These are phyloP conservation scores for Cryptococcus wingfieldii DNA, from an alignment of 1,284 basidiomycete species.

Conservation along the genomic window DNA sequence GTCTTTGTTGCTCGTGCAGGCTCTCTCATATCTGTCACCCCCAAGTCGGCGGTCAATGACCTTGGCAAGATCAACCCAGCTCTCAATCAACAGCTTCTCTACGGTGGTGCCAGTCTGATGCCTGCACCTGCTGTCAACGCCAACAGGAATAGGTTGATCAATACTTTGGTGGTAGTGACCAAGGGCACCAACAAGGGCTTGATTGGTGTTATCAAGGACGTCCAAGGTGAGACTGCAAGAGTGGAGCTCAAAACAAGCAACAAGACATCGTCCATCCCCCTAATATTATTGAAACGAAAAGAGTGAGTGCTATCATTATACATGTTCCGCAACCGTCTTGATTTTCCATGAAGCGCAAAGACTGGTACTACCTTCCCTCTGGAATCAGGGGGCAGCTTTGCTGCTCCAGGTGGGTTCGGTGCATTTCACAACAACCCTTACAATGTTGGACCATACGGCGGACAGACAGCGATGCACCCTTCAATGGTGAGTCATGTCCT, in stretches of 20 bases:
- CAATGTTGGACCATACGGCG: slow-evolving; percentile 39
- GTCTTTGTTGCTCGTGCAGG: slow-evolving; percentile 78
- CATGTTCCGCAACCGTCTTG: slow-evolving; percentile 4
- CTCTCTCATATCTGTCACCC: slow-evolving; percentile 74
- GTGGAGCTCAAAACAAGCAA: slow-evolving; percentile 90
- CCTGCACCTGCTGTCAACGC: slow-evolving; percentile 62
- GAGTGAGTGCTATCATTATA: slow-evolving; percentile 58
- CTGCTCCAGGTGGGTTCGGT: slow-evolving; percentile 30
- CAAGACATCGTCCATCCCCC: slow-evolving; percentile 81
- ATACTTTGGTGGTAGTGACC: slow-evolving; percentile 71
- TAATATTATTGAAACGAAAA: slow-evolving; percentile 71
- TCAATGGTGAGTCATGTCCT: slow-evolving; percentile 3
- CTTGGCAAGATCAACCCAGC: slow-evolving; percentile 96
- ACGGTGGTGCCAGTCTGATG: slow-evolving; percentile 52
- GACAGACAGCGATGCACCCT: slow-evolving; percentile 4
- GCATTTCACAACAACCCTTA: slow-evolving; percentile 53
- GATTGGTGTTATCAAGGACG: slow-evolving; percentile 89
- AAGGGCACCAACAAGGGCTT: slow-evolving; percentile 91
- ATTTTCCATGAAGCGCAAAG: slow-evolving; percentile 49
- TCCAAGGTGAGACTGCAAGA: slow-evolving; percentile 78
- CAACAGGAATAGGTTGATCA: slow-evolving; percentile 74
- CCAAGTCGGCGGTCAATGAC: slow-evolving; percentile 67
- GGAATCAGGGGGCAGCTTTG: slow-evolving; percentile 20
- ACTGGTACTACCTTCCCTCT: slow-evolving; percentile 48
- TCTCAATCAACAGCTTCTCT: slow-evolving; percentile 49